Percentiles rank a stretch among this genome's conserved stretches.
Evolutionary conservation across 495 filamentous ascomycete species (phyloP).

Genomic region (Podospora comata): DNA sequence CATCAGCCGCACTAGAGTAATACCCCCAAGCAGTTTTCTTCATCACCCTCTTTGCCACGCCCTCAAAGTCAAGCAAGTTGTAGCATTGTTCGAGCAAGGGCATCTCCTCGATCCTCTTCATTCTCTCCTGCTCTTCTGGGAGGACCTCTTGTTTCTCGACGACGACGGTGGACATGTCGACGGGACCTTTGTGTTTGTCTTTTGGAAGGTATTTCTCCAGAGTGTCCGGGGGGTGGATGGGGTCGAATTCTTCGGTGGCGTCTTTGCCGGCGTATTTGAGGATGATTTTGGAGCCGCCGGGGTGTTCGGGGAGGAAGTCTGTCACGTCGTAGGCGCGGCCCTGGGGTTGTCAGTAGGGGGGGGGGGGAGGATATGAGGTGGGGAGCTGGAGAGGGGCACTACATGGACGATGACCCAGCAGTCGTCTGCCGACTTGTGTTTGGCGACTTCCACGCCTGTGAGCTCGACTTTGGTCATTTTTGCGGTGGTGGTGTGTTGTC

Average conservation of each 20-base stretch:
- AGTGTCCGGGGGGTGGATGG: conserved; percentile 75
- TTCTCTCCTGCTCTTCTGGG: conserved; percentile 73
- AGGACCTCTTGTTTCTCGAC: conserved; percentile 65
- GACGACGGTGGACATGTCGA: conserved; percentile 84
- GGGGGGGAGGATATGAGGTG: neutral
- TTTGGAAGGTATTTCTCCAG: conserved; percentile 77
- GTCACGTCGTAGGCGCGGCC: conserved; percentile 77
- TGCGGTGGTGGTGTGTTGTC: neutral
- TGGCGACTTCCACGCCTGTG: conserved; percentile 60
- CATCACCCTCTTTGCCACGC: conserved; percentile 82
- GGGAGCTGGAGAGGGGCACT: conserved; percentile 18
- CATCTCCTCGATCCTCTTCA: conserved; percentile 72
- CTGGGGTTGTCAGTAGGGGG: neutral
- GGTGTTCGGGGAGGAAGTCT: conserved; percentile 68
- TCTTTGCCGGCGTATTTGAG: conserved; percentile 84
- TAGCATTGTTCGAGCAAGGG: conserved; percentile 85
- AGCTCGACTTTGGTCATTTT: conserved; percentile 38
- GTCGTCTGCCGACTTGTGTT: conserved; percentile 64
- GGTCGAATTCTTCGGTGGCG: conserved; percentile 78
- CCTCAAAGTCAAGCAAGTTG: conserved; percentile 93
- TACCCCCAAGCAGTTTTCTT: conserved; percentile 96
- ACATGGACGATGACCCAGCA: conserved; percentile 80
- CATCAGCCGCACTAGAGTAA: conserved; percentile 92
- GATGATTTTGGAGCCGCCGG: conserved; percentile 75
- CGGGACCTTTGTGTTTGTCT: conserved; percentile 84